Conservation (phyloP, 2,329 filamentous ascomycete genomes). For the Coniella vitis region DNA sequence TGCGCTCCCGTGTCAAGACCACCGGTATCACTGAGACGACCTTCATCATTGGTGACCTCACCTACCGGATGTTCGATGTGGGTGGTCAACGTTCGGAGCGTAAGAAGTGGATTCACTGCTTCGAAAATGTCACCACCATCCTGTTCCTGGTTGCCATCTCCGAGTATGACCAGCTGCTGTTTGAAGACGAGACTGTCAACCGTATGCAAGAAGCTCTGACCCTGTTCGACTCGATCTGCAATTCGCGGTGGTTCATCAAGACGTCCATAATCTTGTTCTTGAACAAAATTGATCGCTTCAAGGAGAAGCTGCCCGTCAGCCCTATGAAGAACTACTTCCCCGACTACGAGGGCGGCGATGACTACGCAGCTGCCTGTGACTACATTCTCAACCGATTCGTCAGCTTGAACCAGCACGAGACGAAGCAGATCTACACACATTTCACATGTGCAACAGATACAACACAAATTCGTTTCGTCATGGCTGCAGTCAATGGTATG, state of each 20-base stretch:
- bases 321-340: constrained; percentile 88
- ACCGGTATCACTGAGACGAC: constrained; percentile 96
- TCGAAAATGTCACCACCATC: constrained; percentile 95
- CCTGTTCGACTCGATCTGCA: constrained; percentile 81
- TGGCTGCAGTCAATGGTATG: constrained; percentile 97
- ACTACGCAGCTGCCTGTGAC: constrained; percentile 93
- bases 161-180: constrained; percentile 92
- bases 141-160: constrained; percentile 96
- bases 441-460: constrained; percentile 99
- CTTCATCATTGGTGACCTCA: constrained; percentile 90
- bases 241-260: constrained; percentile 85
- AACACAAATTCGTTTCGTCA: constrained; percentile 98
- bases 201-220: constrained; percentile 88
- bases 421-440: constrained; percentile 99
- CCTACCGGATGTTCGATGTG: constrained; percentile 96
- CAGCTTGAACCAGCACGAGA: constrained; percentile 96
- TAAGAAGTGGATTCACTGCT: constrained; percentile 99
- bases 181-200: constrained; percentile 94
- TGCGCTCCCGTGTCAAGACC: constrained; percentile 94
- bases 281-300: constrained; percentile 87
- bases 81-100: constrained; percentile 92
- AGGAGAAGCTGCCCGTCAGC: constrained; percentile 74
- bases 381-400: constrained; percentile 99
- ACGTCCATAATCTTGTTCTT: constrained; percentile 84
- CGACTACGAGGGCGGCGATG: constrained; percentile 88